Percentiles rank a stretch among this genome's conserved stretches.
phyloP scores from a whole-genome alignment of 306 rosid species.

The Sindora glabra region DNA sequence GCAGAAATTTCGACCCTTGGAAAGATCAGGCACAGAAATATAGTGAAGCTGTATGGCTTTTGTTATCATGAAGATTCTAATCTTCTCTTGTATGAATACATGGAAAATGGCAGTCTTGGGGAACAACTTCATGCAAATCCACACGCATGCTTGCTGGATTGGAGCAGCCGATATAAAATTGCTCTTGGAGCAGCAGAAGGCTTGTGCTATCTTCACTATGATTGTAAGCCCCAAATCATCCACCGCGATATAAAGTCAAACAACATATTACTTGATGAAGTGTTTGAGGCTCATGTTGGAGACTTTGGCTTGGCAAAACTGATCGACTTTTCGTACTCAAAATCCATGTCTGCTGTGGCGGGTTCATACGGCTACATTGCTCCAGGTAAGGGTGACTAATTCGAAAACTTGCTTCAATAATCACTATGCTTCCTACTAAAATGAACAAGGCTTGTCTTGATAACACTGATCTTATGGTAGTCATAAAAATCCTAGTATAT shows the following conservation, averaged over 20 bases:
- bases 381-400: slow-evolving; percentile 44
- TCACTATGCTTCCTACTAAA: too few relatives aligned
- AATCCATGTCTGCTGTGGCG: slow-evolving; percentile 84
- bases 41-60: slow-evolving; percentile 79
- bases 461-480: too few relatives aligned
- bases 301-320: slow-evolving; percentile 87
- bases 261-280: slow-evolving; percentile 69
- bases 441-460: too few relatives aligned
- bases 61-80: slow-evolving; percentile 79
- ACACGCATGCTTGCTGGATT: slow-evolving; percentile 39
- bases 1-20: slow-evolving; percentile 90
- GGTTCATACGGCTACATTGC: slow-evolving; percentile 90
- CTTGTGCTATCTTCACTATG: slow-evolving; percentile 70
- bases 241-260: slow-evolving; percentile 87
- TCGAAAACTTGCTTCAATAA: too few relatives aligned
- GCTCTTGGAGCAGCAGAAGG: slow-evolving; percentile 94
- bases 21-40: slow-evolving; percentile 79
- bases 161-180: slow-evolving; percentile 58
- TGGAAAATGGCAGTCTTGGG: slow-evolving; percentile 85
- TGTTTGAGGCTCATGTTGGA: slow-evolving; percentile 72
- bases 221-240: slow-evolving; percentile 77
- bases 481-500: slow-evolving; percentile 6
- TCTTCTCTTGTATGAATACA: slow-evolving; percentile 75
- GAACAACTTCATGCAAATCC: slow-evolving; percentile 69
- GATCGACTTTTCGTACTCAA: slow-evolving; percentile 61